phyloP scores from a whole-genome alignment of 2,329 filamentous ascomycete genomes.

The Aspergillus ustus region DNA sequence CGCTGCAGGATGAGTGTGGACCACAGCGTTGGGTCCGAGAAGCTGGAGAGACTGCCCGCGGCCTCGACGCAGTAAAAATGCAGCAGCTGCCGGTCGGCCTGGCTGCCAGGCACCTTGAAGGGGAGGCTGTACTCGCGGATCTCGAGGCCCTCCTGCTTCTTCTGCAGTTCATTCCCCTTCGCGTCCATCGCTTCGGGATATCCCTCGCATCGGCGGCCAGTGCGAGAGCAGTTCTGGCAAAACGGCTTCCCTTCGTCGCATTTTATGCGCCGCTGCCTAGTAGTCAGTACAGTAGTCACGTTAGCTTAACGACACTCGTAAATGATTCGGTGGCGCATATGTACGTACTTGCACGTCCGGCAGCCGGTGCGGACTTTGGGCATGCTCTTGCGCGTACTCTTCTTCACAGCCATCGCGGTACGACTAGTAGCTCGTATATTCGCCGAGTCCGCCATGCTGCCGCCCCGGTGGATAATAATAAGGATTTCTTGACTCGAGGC shows the following conservation, averaged over 20 bases:
- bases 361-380: constrained; percentile 13
- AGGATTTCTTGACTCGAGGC: background rate
- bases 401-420: background rate
- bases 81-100: constrained; percentile 28
- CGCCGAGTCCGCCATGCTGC: background rate
- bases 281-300: too few species aligned
- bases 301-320: background rate
- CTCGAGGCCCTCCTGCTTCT: background rate
- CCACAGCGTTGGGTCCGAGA: constrained; percentile 28
- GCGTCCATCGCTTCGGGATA: background rate
- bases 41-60: constrained; percentile 22
- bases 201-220: constrained; percentile 6
- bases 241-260: constrained; percentile 9
- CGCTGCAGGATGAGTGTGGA: constrained; percentile 25
- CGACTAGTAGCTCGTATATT: constrained; percentile 14
- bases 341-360: constrained; percentile 7
- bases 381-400: constrained; percentile 9
- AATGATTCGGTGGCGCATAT: background rate
- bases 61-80: constrained; percentile 30
- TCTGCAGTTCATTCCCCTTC: background rate
- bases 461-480: background rate
- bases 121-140: constrained; percentile 26
- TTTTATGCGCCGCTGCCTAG: constrained; percentile 11
- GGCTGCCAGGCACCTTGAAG: constrained; percentile 31
- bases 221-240: constrained; percentile 5